Base-by-base conservation (phyloP, 768 basidiomycete genomes). In the Serendipita vermifera region DNA sequence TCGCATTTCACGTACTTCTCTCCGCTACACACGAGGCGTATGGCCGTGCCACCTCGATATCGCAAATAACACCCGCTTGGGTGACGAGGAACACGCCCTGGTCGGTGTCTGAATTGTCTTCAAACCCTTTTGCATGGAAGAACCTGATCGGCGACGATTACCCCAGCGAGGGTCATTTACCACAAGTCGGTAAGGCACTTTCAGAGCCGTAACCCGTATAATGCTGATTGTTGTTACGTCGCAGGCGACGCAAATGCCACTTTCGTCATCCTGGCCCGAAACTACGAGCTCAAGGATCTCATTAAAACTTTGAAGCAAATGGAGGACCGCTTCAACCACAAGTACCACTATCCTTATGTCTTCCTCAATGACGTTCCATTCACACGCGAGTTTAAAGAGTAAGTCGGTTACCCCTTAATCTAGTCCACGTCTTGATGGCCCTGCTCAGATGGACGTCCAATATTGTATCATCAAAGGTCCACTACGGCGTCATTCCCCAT, bases 351-450 rank as follows among this genome's bases (percentile, higher is more conserved):
- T 64, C 87, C 89, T 3, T 96, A 87, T 67, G 82, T 90, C 24
- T 85, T 96, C 69, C 72, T 97, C 58, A 94, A 94, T 65, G 91
- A 96, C 48, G 77, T 79, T 59, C 77, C 79, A 0, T 94, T 94
- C 67, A 72, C 76, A 13, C 80, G 83, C 1, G 76, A 79, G 15
- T 92, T 93, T 69, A 87, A 82, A 64, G 70, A 70, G 78, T 80
- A 64, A 61, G 75, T 64, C n/a, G 56, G 4, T 6, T 15, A 40
- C 32, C 43, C 20, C 26, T 41, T 7, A 58, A 17, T 55, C 67
- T 62, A 38, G 67, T 7, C 22, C 58, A 2, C 57, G 64, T 11
- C 24, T 13, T 24, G 31, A 41, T 55, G 14, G 2, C 29, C 22
- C 20, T 48, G 32, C 3, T 27, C 35, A 72, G 72, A 33, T 66